Base-by-base conservation (phyloP, 2,329 filamentous ascomycete species). In the Exserohilum turcica region DNA sequence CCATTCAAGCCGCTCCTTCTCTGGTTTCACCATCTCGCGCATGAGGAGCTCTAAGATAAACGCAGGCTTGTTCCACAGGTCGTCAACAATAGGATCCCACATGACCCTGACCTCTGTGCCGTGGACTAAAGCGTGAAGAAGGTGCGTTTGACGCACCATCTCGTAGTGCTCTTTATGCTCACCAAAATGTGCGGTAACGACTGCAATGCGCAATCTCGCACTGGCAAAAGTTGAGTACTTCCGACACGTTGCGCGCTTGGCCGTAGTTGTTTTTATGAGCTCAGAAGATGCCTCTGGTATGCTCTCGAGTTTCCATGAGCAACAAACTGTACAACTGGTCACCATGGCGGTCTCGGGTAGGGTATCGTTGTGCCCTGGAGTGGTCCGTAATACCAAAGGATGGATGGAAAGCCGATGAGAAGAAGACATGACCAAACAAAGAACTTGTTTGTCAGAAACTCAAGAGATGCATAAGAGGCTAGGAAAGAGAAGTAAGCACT, bases 21-120 rank as follows among this genome's bases (percentile, higher is more conserved):
- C 66, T 0, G 75, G 74, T 54, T 77, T 76, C 7, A 69, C 49
- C 52, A 77, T 67, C 56, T 45, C 61, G 13, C 43, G 42, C 43
- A 77, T 64, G 8, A 79, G 60, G 5, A 78, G 59, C 9, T 71
- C 68, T 8, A 79, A 64, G 28, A 80, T 74, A 54, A 78, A 78
- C 2, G 76, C 78, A 2, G 73, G 72, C 48, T 80, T 80, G 42
- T 72, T 76, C 77, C 78, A 80, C 5, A 77, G 67, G 33, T 76
- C 74, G 43, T 78, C 76, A 13, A 79, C 62, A 1, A 80, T 66
- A 2, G 71, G 58, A 31, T 76, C 67, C 5, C 76, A 76, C 40
- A 79, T 64, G 5, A 80, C 71, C 35, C 76, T 71, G 6, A 79
- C 61, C 6, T 76, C 74, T 35, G 78, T 79, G 4, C 76, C 74